Percentiles rank a stretch among this genome's conserved stretches.
Conservation (phyloP, 2,329 filamentous ascomycete genomes). For the Trichoderma sp. region DNA sequence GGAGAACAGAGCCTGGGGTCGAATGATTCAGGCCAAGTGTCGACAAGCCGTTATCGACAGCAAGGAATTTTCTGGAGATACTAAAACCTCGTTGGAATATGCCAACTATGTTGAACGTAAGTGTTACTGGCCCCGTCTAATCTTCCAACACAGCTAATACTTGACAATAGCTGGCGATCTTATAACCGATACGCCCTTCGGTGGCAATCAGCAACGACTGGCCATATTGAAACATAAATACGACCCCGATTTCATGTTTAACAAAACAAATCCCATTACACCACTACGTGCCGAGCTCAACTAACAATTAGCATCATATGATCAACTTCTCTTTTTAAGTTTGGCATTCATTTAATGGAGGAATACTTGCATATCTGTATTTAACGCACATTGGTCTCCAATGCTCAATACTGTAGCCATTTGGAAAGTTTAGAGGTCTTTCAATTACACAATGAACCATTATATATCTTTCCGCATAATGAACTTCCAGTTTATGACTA, state of each 20-base stretch:
- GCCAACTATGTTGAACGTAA: conserved; percentile 18
- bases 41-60: background rate
- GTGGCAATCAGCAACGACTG: background rate
- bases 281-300: background rate
- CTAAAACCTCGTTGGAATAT: conserved; percentile 12
- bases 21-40: conserved; percentile 3
- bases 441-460: background rate
- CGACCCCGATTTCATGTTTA: background rate
- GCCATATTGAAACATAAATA: conserved; percentile 3
- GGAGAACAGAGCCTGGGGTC: conserved; percentile 15
- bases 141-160: background rate
- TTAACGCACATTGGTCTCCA: background rate
- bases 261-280: conserved; percentile 13
- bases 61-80: background rate
- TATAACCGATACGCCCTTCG: background rate
- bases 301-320: background rate
- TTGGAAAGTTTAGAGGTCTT: too few relatives aligned
- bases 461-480: background rate
- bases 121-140: background rate
- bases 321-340: background rate
- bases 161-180: conserved; percentile 5
- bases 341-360: background rate
- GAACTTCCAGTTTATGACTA: background rate
- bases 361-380: background rate
- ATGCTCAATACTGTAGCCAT: background rate